Base-by-base conservation (phyloP, 345 rosid genomes). In the Euphorbia pulcherrima region DNA sequence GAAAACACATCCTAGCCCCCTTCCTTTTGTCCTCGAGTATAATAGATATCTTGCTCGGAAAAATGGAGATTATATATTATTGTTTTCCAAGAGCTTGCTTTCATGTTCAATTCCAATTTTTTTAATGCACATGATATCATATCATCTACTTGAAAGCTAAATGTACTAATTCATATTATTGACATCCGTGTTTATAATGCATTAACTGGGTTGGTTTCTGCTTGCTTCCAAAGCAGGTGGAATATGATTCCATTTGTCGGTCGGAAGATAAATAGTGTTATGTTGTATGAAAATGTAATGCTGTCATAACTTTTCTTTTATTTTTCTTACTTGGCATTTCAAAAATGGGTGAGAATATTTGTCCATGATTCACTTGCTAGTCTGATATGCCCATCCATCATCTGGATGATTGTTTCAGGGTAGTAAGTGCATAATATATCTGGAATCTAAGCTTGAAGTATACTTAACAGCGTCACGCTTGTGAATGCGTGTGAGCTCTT, bases 271-370 rank as follows among this genome's bases (percentile, higher is more conserved):
- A n/a, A n/a, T n/a, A n/a, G n/a, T n/a, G n/a, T n/a, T n/a, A n/a
- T n/a, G n/a, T n/a, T n/a, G n/a, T n/a, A n/a, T n/a, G n/a, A n/a
- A n/a, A n/a, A n/a, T n/a, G n/a, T n/a, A n/a, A n/a, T n/a, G n/a
- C n/a, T 54, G 52, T 37, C 47, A 86, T 94, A 73, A 82, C 75
- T 65, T 81, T 94, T 69, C 80, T n/a, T n/a, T n/a, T n/a, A n/a
- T n/a, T n/a, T n/a, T n/a, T n/a, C n/a, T n/a, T n/a, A n/a, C n/a
- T n/a, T 50, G 23, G n/a, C 27, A 5, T 29, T 20, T 65, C 14
- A 1, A 39, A 55, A 37, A 55, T 39, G 35, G 39, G 56, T 27
- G 11, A 6, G 29, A 24, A 28, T 33, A 39, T 67, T 39, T 55
- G 53, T 39, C 48, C 35, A 53, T 37, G 52, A 11, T 47, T 21